These are phyloP conservation scores for Trematosphaeria pertusa DNA, from an alignment of 2,329 filamentous ascomycete species.

Conservation along the genomic window DNA sequence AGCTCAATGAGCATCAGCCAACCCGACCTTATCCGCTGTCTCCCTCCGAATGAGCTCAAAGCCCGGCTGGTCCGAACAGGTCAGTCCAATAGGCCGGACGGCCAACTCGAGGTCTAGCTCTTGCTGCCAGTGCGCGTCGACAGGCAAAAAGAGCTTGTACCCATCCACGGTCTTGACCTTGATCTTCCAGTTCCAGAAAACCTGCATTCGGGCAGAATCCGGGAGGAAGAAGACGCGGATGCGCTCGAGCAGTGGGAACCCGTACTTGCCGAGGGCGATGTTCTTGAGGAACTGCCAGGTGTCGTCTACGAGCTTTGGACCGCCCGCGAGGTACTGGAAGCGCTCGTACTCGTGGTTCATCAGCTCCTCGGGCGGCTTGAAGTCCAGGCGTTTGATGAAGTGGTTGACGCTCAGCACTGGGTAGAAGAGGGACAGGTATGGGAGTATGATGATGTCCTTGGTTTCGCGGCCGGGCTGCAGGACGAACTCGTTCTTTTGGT, in stretches of 20 bases:
- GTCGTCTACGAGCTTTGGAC: not conserved
- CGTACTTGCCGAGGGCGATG: not conserved
- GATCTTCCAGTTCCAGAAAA: not conserved
- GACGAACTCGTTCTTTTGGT: not conserved
- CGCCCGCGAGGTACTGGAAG: not conserved
- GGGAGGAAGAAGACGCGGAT: not conserved
- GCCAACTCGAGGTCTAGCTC: no score
- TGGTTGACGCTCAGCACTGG: not conserved
- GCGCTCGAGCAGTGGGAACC: not conserved
- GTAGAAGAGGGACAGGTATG: not conserved
- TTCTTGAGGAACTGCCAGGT: not conserved
- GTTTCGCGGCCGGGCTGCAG: not conserved
- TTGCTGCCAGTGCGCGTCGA: not conserved
- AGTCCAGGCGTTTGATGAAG: not conserved
- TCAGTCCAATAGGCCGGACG: no score
- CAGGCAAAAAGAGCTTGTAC: not conserved
- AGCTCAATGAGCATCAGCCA: no score
- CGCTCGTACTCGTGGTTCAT: not conserved
- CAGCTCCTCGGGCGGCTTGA: no score
- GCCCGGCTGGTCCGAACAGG: no score
- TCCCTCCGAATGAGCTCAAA: no score
- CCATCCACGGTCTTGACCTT: conserved; percentile 1
- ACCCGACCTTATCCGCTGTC: no score
- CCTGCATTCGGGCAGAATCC: not conserved
- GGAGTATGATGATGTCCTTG: not conserved